Base-by-base conservation (phyloP, 768 basidiomycete genomes). In the Termitomyces sp. region DNA sequence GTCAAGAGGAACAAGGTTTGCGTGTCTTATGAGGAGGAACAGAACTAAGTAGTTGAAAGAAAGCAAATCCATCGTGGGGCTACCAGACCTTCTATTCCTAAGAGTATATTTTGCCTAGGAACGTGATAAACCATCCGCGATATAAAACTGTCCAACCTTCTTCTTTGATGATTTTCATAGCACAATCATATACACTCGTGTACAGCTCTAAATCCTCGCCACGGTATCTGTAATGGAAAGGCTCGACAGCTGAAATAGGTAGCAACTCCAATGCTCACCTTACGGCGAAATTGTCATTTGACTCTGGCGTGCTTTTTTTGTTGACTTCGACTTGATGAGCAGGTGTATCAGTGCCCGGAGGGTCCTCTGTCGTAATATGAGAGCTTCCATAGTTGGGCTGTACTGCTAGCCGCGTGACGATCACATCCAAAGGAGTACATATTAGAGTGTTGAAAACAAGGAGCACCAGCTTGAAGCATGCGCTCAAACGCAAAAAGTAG, bases 141-240 rank as follows among this genome's bases (percentile, higher is more conserved):
- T 72, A 70, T 13, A 76, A 58, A 18, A 66, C 69, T 32, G 41
- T 46, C 65, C 68, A 68, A 0, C 74, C 74, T 59, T 76, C 74
- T 56, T 77, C 76, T 29, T 68, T 60, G 13, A 69, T 31, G 20
- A 75, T 72, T 49, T 63, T 69, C 49, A 59, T 65, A 34, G 56
- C 59, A 43, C 70, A 73, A 48, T 75, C 71, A 13, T 66, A 55
- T 14, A 71, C 59, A 14, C 68, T 67, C 3, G 50, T 51, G 55
- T 74, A 75, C 0, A 68, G 71, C 26, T 57, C 53, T n/a, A 58
- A 26, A 9, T 70, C 67, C 4, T 68, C 68, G 13, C 51, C 61
- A 18, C 68, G 67, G 34, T 71, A 55, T 36, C 67, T 71, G n/a
- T 31, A 2, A 37, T 16, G n/a, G 59, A n/a, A 57, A 48, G 10